A percentile compares a stretch with the other conserved stretches of the same genome.
Conservation (phyloP, 306 rosid species). For the Alnus rubra region DNA sequence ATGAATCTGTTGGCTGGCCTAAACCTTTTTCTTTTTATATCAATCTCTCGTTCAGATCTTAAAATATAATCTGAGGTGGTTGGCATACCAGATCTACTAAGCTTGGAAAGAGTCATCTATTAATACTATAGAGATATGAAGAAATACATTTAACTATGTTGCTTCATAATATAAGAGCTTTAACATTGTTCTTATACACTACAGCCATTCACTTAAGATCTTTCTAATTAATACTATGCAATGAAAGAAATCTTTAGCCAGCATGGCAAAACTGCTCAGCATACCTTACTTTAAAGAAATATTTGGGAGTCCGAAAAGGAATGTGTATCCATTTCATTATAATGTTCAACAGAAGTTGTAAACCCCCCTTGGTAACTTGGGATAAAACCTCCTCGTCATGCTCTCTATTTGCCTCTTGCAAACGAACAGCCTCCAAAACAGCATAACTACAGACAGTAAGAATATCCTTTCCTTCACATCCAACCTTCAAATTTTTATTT, state of each 20-base stretch:
- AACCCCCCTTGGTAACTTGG: constrained; percentile 33
- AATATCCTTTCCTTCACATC: constrained; percentile 42
- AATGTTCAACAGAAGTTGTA: constrained; percentile 31
- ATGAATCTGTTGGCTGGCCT: background rate
- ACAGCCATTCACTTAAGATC: background rate
- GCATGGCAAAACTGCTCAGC: background rate
- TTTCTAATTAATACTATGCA: background rate
- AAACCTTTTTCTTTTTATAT: background rate
- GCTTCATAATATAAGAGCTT: background rate
- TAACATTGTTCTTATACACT: background rate
- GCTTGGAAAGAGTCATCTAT: background rate
- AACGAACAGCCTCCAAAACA: constrained; percentile 33
- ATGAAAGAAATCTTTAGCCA: background rate
- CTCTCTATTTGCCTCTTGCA: constrained; percentile 26
- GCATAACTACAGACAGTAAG: constrained; percentile 40
- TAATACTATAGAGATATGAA: background rate
- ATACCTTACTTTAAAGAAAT: constrained; percentile 65
- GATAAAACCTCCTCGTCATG: constrained; percentile 24
- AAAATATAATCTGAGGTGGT: background rate
- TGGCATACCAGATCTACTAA: background rate
- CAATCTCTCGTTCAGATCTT: background rate
- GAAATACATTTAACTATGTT: constrained; percentile 1
- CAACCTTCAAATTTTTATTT: constrained; percentile 22
- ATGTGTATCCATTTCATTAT: constrained; percentile 50
- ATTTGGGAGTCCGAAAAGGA: constrained; percentile 50